Evolutionary conservation across 176 grass and related monocot species (phyloP).

Genomic region (Tillandsia fasciculata): DNA sequence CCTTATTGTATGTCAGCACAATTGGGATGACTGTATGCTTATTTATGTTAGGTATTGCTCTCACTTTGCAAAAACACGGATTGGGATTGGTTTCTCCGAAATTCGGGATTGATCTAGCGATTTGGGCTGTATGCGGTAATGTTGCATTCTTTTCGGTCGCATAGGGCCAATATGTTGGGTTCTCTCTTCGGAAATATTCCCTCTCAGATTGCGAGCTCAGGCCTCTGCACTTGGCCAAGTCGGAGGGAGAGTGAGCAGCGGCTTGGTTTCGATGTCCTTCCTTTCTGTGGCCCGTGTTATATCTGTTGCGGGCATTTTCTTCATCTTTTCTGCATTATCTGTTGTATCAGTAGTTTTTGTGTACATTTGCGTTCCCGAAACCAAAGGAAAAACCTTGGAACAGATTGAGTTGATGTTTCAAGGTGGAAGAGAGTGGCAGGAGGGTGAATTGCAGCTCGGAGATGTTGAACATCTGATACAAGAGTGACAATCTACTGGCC

Average conservation of each 20-base stretch:
- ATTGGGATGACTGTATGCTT: constrained; percentile 84
- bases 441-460: constrained; percentile 56
- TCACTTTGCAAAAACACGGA: constrained; percentile 38
- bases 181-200: constrained; percentile 80
- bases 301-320: constrained; percentile 71
- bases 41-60: constrained; percentile 49
- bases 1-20: constrained; percentile 78
- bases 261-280: constrained; percentile 79
- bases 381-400: constrained; percentile 81
- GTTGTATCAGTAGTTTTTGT: constrained; percentile 60
- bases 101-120: constrained; percentile 53
- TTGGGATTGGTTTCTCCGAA: constrained; percentile 34
- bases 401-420: constrained; percentile 90
- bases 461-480: constrained; percentile 59
- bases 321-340: constrained; percentile 49
- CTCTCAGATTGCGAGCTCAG: constrained; percentile 76
- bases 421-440: constrained; percentile 41
- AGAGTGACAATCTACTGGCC: background rate
- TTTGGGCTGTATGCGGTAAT: constrained; percentile 73
- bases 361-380: constrained; percentile 70
- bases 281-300: constrained; percentile 62
- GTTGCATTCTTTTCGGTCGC: constrained; percentile 81
- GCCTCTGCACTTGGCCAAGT: constrained; percentile 84
- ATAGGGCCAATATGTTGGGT: constrained; percentile 97
- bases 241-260: constrained; percentile 77